Base-by-base conservation (phyloP, 129 eudicot genomes). In the sunflower (Helianthus annuus) region DNA sequence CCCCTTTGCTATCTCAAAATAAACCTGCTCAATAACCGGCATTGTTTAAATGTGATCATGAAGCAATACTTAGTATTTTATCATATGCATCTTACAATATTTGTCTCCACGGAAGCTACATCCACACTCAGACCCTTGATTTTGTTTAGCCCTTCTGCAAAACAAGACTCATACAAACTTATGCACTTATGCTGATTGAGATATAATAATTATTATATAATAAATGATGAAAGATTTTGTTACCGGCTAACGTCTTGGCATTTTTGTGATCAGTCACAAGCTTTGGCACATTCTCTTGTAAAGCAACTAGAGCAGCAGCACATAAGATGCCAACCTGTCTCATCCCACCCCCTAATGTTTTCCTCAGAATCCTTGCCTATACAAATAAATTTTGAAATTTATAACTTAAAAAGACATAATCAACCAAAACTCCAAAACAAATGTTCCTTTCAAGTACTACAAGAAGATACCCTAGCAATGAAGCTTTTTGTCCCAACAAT, bases 311-410 rank as follows among this genome's bases (percentile, higher is more conserved):
- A 69, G 93, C 99, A 83, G 99, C 99, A 73, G 97, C 99, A 61
- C 99, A 94, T 46, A 94, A 77, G 76, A 90, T 80, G 57, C 99
- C 99, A 12, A 90, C 84, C 80, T 90, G 99, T 80, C 99, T 90
- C 99, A 94, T 94, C 64, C 85, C 99, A 71, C 99, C 99, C 36
- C 99, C 99, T 58, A 94, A 84, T 16, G 99, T 94, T 85, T 94
- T 94, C 84, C 99, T 79, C 45, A 90, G 75, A 68, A 75, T 86
- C 76, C 77, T 94, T 38, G 99, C 99, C 99, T 94, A 63, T 0
- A 48, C 15, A 69, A 72, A 49, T 9, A n/a, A 70, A 42, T 14
- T 42, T 52, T 13, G 0, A 40, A 48, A 0, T 51, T 44, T 8
- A 9, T 68, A 45, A 22, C 34, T 29, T 2, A 7, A 7, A 79